Percentiles rank a stretch among this genome's conserved stretches.
phyloP scores from a whole-genome alignment of 192 early-diverging fungal species.

The Lobulomyces angularis region DNA sequence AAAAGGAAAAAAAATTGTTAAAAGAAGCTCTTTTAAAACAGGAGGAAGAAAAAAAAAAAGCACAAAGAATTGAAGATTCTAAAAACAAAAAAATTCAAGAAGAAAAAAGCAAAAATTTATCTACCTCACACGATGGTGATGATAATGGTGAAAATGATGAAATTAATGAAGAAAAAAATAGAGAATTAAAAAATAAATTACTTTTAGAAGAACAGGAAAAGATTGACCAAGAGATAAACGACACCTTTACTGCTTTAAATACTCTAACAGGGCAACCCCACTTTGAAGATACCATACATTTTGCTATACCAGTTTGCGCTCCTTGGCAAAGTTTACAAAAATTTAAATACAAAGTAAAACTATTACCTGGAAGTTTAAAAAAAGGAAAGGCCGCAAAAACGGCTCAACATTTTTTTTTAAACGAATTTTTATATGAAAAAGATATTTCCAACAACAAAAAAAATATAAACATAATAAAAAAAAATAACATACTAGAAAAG shows the following conservation, averaged over 20 bases:
- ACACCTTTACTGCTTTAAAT: constrained; percentile 39
- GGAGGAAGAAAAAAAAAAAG: constrained; percentile 4
- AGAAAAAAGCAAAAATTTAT: constrained; percentile 8
- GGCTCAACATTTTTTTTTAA: constrained; percentile 27
- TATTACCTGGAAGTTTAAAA: constrained; percentile 80
- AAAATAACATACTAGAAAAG: constrained; percentile 12
- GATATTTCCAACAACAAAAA: constrained; percentile 12
- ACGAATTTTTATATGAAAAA: too few species aligned
- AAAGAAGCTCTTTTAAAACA: too few species aligned
- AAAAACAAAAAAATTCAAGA: constrained; percentile 15
- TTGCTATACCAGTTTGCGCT: constrained; percentile 86
- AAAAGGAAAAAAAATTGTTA: constrained; percentile 51
- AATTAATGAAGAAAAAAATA: not conserved
- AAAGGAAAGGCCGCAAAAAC: constrained; percentile 74
- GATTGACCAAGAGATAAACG: not conserved
- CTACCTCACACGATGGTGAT: constrained; percentile 4
- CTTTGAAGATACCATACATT: constrained; percentile 63
- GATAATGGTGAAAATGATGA: constrained; percentile 9
- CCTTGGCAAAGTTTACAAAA: constrained; percentile 74
- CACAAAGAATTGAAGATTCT: constrained; percentile 13
- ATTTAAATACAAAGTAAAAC: constrained; percentile 91
- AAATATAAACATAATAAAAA: constrained; percentile 7
- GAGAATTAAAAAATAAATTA: not conserved
- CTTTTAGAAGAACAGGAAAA: not conserved
- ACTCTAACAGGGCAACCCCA: constrained; percentile 67